Conservation (phyloP, 768 basidiomycete species). For the Suillus cothurnatus region DNA sequence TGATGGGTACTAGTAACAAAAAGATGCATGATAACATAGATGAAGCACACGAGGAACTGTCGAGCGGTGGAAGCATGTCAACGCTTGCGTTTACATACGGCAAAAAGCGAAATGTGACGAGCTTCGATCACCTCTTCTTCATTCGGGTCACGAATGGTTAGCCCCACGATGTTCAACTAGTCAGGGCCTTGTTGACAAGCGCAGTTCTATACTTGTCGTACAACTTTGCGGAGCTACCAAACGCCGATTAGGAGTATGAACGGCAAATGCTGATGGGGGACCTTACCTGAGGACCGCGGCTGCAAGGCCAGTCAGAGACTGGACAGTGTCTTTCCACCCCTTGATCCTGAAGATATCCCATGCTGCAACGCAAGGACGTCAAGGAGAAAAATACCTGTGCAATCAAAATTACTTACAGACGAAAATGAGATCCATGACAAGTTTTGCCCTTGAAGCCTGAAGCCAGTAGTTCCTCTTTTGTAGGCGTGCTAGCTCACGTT, state of each 20-base stretch:
- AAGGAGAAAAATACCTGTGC: conserved; percentile 5
- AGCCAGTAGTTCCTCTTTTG: conserved; percentile 79
- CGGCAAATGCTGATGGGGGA: neutral
- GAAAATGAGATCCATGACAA: conserved; percentile 84
- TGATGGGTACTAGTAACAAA: neutral
- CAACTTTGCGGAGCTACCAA: conserved; percentile 67
- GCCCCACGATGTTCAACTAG: conserved; percentile 10
- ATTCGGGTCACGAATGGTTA: neutral
- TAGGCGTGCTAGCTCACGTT: conserved; percentile 68
- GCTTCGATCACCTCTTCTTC: conserved; percentile 4
- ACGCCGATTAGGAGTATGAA: conserved; percentile 8
- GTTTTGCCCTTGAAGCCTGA: conserved; percentile 65
- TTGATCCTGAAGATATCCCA: conserved; percentile 78
- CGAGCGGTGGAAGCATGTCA: neutral
- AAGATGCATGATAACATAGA: conserved; percentile 5
- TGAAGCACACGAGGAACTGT: neutral
- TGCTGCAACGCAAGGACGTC: conserved; percentile 43
- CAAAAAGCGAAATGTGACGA: neutral
- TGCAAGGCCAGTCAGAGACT: conserved; percentile 66
- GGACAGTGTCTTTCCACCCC: conserved; percentile 58
- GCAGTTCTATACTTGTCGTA: conserved; percentile 69
- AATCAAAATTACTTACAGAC: conserved; percentile 61
- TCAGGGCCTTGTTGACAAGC: conserved; percentile 52
- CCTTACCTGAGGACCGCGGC: conserved; percentile 75
- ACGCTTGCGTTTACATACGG: neutral